Evolutionary conservation across 2,329 filamentous ascomycete genomes (phyloP).

Genomic region (Onygenales sp.): DNA sequence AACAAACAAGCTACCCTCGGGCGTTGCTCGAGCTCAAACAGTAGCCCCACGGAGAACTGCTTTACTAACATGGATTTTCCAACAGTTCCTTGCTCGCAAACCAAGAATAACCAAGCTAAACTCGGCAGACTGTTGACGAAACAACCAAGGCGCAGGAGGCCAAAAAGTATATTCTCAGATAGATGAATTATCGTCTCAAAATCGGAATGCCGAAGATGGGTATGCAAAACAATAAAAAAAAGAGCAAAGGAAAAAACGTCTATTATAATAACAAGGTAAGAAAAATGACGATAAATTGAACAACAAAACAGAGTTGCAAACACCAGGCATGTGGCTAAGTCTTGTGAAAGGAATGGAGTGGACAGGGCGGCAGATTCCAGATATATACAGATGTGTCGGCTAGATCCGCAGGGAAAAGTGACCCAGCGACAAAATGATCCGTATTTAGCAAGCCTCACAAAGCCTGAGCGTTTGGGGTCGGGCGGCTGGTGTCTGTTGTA

Average conservation of each 20-base stretch:
- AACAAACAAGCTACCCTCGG: background rate
- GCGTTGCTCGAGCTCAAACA: constrained; percentile 1
- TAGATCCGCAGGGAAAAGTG: background rate
- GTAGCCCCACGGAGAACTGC: background rate
- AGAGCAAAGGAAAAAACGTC: constrained; percentile 1
- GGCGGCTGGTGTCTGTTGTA: constrained; percentile 1
- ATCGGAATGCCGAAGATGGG: background rate
- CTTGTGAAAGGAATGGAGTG: constrained; percentile 7
- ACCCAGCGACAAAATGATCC: background rate
- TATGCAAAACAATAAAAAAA: constrained; percentile 3
- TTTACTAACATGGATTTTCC: constrained; percentile 4
- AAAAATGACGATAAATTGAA: constrained; percentile 2
- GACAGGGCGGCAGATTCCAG: background rate
- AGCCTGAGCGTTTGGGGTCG: background rate
- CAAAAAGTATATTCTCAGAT: background rate
- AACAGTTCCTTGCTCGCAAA: background rate
- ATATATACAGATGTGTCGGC: background rate
- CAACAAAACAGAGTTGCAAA: constrained; percentile 2
- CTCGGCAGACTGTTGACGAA: background rate
- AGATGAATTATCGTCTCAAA: background rate
- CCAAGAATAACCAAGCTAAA: background rate
- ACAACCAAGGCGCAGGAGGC: background rate
- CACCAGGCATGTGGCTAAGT: constrained; percentile 9
- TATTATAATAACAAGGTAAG: constrained; percentile 1
- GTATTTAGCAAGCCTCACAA: constrained; percentile 1